These are phyloP conservation scores for Cryptosporidium ubiquitum DNA, from an alignment of 169 alveolate species.

Conservation along the genomic window DNA sequence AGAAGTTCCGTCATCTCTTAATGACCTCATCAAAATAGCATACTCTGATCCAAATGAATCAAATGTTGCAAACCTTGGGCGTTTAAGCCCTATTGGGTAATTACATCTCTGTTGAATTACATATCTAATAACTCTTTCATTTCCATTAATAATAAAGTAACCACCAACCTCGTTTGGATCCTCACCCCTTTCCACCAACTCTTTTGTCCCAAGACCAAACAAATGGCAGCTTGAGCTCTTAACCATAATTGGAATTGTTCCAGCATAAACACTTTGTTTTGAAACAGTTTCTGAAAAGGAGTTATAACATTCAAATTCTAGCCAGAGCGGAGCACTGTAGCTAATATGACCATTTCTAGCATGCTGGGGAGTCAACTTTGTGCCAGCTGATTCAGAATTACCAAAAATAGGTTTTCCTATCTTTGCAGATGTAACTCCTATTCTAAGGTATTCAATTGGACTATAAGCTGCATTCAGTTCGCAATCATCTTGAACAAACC, in stretches of 20 bases:
- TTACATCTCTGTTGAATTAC: conserved; percentile 95
- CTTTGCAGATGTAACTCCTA: conserved; percentile 51
- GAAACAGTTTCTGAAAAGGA: conserved; percentile 83
- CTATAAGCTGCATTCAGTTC: conserved; percentile 55
- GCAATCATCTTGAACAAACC: conserved; percentile 59
- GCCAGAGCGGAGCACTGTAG: conserved; percentile 92
- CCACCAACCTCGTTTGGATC: conserved; percentile 99
- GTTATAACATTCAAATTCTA: conserved; percentile 84
- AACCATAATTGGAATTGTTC: conserved; percentile 97
- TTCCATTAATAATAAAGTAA: conserved; percentile 97
- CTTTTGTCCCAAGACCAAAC: conserved; percentile 87
- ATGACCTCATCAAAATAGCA: conserved; percentile 81
- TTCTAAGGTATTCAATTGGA: conserved; percentile 51
- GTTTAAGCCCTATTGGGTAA: conserved; percentile 88
- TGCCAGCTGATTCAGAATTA: conserved; percentile 75
- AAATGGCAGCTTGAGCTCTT: conserved; percentile 94
- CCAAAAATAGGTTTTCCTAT: conserved; percentile 71
- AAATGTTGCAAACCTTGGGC: conserved; percentile 75
- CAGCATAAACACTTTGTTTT: conserved; percentile 87
- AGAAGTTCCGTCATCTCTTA: conserved; percentile 76
- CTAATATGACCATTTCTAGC: conserved; percentile 91
- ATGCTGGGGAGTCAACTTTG: conserved; percentile 89
- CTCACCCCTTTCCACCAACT: conserved; percentile 94
- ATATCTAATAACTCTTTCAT: conserved; percentile 96
- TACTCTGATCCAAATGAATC: conserved; percentile 81